Percentiles rank a stretch among this genome's conserved stretches.
Conservation (phyloP, 805 yeast genomes). For the Ogataea paraovalis region DNA sequence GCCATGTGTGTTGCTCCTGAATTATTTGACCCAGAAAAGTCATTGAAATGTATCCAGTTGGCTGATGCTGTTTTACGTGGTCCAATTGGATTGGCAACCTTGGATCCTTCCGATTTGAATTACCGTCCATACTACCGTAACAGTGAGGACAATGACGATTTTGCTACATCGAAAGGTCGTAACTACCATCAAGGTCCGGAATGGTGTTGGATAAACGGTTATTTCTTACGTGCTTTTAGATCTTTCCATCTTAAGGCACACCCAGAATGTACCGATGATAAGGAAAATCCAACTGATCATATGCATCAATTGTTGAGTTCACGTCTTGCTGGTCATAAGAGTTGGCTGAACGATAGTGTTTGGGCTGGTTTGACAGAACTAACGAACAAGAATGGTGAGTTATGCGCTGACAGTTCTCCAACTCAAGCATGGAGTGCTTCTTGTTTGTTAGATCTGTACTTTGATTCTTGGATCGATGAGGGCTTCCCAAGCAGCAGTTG, state of each 20-base stretch:
- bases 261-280: slow-evolving; percentile 32
- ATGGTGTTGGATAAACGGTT: slow-evolving; percentile 94
- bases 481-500: slow-evolving; percentile 4
- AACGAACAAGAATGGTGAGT: slow-evolving; percentile 80
- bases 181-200: slow-evolving; percentile 99
- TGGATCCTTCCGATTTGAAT: slow-evolving; percentile 90
- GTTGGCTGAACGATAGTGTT: slow-evolving; percentile 67
- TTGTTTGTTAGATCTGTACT: slow-evolving; percentile 75
- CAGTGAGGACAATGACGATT: slow-evolving; percentile 75
- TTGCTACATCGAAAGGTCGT: slow-evolving; percentile 91
- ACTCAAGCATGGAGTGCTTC: slow-evolving; percentile 97
- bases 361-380: slow-evolving; percentile 96
- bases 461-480: slow-evolving; percentile 49
- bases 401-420: slow-evolving; percentile 86
- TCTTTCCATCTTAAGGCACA: slow-evolving; percentile 44
- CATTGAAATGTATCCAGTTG: slow-evolving; percentile 56
- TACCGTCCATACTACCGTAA: slow-evolving; percentile 88
- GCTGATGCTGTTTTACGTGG: slow-evolving; percentile 81
- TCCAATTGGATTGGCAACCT: slow-evolving; percentile 85
- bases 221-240: slow-evolving; percentile 74
- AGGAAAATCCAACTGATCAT: slow-evolving; percentile 42
- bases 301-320: slow-evolving; percentile 55
- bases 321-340: slow-evolving; percentile 59
- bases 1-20: slow-evolving; percentile 97
- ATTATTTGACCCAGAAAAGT: slow-evolving; percentile 60